Percentiles rank a stretch among this genome's conserved stretches.
Conservation (phyloP, 1,284 basidiomycete genomes). For the Trametes hirsuta region DNA sequence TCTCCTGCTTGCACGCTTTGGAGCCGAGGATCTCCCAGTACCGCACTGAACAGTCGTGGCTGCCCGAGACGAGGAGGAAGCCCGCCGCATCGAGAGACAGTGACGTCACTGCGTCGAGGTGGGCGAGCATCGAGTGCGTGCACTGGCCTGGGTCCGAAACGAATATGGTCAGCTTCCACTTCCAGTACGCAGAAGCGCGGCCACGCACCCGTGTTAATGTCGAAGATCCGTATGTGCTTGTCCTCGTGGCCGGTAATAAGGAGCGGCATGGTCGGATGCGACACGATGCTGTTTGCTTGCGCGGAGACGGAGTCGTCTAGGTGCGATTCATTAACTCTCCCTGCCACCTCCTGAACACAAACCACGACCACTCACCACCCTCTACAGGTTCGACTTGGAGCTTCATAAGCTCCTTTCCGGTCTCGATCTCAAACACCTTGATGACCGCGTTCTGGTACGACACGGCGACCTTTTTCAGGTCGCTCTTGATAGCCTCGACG, state of each 20-base stretch:
- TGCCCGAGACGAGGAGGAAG: slow-evolving; percentile 86
- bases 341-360: not conserved
- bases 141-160: slow-evolving; percentile 62
- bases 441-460: slow-evolving; percentile 91
- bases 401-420: slow-evolving; percentile 76
- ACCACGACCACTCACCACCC: slow-evolving; percentile 45
- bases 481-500: slow-evolving; percentile 78
- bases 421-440: slow-evolving; percentile 89
- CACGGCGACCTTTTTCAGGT: slow-evolving; percentile 84
- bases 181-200: not conserved
- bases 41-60: slow-evolving; percentile 92
- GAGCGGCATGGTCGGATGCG: slow-evolving; percentile 89
- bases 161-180: not conserved
- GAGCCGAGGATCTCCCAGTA: slow-evolving; percentile 94
- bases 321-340: slow-evolving; percentile 1
- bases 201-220: slow-evolving; percentile 74
- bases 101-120: slow-evolving; percentile 90
- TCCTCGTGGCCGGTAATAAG: slow-evolving; percentile 94
- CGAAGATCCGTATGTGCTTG: slow-evolving; percentile 90
- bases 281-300: slow-evolving; percentile 89
- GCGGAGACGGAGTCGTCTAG: slow-evolving; percentile 72
- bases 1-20: slow-evolving; percentile 86
- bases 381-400: slow-evolving; percentile 72
- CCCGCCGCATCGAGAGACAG: slow-evolving; percentile 88
- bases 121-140: slow-evolving; percentile 88